Conservation (phyloP, 2,329 filamentous ascomycete genomes). For the Fusarium burgessii region DNA sequence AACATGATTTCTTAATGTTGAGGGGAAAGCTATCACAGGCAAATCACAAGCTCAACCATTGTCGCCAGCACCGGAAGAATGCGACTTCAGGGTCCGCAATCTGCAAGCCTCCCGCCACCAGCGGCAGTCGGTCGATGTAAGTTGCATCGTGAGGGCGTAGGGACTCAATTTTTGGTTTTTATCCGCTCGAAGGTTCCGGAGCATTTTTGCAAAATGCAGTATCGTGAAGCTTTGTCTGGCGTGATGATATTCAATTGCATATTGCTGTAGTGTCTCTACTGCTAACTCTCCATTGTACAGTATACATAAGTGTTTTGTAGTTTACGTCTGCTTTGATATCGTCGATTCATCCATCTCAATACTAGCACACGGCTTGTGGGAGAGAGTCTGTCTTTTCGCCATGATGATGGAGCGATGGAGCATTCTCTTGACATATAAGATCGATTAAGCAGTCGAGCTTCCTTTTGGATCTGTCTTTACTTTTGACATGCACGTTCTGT, state of each 20-base stretch:
- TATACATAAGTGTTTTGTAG: neutral
- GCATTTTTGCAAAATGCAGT: neutral
- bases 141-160: slow-evolving; percentile 22
- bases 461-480: neutral
- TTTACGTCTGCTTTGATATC: neutral
- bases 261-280: neutral
- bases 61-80: slow-evolving; percentile 28
- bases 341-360: neutral
- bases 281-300: neutral
- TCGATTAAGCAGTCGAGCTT: neutral
- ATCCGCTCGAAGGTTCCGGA: neutral
- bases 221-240: neutral
- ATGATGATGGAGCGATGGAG: neutral
- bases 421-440: neutral
- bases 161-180: neutral
- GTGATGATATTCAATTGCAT: neutral
- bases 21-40: slow-evolving; percentile 1
- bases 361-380: neutral
- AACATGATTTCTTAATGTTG: neutral
- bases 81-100: slow-evolving; percentile 33
- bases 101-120: slow-evolving; percentile 40
- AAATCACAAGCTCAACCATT: slow-evolving; percentile 26
- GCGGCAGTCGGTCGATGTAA: slow-evolving; percentile 19
- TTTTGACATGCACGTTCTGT: slow-evolving; percentile 8
- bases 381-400: neutral